These are phyloP conservation scores for Toxicodendron radicans DNA, from an alignment of 345 rosid species.

Conservation along the genomic window DNA sequence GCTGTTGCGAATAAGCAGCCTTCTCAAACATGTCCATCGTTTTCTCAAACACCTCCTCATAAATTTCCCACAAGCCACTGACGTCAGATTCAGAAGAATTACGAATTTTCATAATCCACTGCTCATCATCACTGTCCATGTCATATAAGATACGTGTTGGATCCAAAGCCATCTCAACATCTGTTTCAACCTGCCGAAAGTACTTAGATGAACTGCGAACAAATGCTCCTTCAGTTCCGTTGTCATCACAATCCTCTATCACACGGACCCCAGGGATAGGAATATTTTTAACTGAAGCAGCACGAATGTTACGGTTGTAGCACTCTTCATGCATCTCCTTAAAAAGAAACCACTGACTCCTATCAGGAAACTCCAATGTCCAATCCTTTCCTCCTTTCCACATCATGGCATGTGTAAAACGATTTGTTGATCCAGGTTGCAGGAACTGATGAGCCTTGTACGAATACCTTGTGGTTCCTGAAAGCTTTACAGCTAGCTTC, in stretches of 20 bases:
- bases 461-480: constrained; percentile 63
- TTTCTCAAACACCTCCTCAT: constrained; percentile 75
- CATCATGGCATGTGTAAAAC: constrained; percentile 98
- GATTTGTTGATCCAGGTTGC: constrained; percentile 92
- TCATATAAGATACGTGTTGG: constrained; percentile 78
- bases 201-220: constrained; percentile 57
- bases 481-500: constrained; percentile 82
- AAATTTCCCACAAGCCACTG: constrained; percentile 38
- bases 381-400: constrained; percentile 99
- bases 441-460: constrained; percentile 93
- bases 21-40: constrained; percentile 84
- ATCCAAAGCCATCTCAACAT: constrained; percentile 91
- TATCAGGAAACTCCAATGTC: constrained; percentile 83
- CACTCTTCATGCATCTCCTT: constrained; percentile 99
- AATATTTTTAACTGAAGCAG: constrained; percentile 81
- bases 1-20: constrained; percentile 67
- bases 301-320: constrained; percentile 72
- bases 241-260: constrained; percentile 66
- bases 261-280: constrained; percentile 92
- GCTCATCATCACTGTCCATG: constrained; percentile 97
- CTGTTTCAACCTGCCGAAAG: constrained; percentile 77
- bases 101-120: constrained; percentile 48
- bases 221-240: constrained; percentile 46
- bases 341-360: constrained; percentile 90
- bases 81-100: constrained; percentile 44